Conservation (phyloP, 2,329 filamentous ascomycete species). For the Magnaporthiopsis rhizophila region DNA sequence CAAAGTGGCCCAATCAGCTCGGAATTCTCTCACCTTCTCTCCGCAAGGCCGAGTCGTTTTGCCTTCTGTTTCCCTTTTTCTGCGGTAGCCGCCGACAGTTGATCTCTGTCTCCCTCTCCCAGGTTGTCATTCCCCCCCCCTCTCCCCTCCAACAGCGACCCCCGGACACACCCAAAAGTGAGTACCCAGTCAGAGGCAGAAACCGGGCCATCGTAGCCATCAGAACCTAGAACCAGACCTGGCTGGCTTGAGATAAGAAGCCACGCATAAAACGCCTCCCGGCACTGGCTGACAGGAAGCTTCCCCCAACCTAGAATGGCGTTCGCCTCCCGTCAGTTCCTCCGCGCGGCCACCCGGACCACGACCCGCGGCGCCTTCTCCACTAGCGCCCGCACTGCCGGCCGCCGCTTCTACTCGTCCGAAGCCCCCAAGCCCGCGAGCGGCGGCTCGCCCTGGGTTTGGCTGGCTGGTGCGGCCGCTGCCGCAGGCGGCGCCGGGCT, state of each 20-base stretch:
- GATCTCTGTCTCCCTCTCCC: not conserved
- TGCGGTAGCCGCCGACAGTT: not conserved
- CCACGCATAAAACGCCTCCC: not conserved
- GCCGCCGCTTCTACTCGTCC: constrained; percentile 73
- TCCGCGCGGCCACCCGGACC: constrained; percentile 52
- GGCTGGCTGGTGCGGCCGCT: constrained; percentile 50
- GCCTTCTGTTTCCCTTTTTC: constrained; percentile 7
- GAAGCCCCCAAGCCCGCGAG: constrained; percentile 48
- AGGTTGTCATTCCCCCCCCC: not conserved
- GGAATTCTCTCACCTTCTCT: not conserved
- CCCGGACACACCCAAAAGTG: not conserved
- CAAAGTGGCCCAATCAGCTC: not conserved
- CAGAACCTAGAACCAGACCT: no score
- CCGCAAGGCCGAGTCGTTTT: not conserved
- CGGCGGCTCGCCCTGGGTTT: constrained; percentile 39
- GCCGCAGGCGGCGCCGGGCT: constrained; percentile 59
- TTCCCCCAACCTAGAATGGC: constrained; percentile 24
- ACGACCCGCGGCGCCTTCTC: constrained; percentile 51
- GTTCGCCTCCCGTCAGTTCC: constrained; percentile 41
- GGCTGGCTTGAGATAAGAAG: not conserved
- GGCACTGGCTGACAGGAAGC: not conserved
- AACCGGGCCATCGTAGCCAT: not conserved
- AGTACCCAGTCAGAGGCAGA: not conserved
- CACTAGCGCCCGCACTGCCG: constrained; percentile 44
- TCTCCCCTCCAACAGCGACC: not conserved